A percentile compares a stretch with the other conserved stretches of the same genome.
Conservation (phyloP, 768 basidiomycete species). For the Lentinula edodes region DNA sequence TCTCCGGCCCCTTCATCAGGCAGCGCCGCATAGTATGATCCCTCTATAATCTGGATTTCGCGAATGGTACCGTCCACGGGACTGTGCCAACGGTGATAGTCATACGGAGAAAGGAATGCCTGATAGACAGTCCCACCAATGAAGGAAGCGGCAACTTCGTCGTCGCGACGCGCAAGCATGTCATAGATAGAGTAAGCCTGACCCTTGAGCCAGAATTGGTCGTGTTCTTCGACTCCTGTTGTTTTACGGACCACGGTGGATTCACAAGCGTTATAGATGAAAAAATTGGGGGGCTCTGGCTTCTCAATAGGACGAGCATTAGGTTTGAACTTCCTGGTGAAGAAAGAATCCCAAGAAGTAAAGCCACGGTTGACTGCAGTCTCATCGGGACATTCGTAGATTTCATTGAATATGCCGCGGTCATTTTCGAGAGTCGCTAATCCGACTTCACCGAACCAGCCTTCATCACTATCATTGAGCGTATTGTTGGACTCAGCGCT, state of each 20-base stretch:
- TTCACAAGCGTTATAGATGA: conserved; percentile 42
- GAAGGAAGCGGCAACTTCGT: conserved; percentile 28
- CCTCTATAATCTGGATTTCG: conserved; percentile 29
- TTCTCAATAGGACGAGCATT: conserved; percentile 27
- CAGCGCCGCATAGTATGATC: conserved; percentile 32
- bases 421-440: conserved; percentile 1
- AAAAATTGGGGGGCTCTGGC: conserved; percentile 8
- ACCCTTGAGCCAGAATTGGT: conserved; percentile 46
- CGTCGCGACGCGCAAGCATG: conserved; percentile 29
- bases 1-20: conserved; percentile 11
- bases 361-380: conserved; percentile 28
- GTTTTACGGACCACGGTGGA: conserved; percentile 31
- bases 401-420: conserved; percentile 14
- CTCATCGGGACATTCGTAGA: conserved; percentile 17
- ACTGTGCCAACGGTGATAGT: conserved; percentile 49
- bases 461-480: not conserved
- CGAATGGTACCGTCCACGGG: conserved; percentile 34
- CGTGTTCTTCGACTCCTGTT: conserved; percentile 25
- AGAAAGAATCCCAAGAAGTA: conserved; percentile 38
- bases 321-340: conserved; percentile 29
- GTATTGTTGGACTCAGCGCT: not conserved
- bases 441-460: not conserved
- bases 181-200: conserved; percentile 42
- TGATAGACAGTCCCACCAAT: conserved; percentile 39
- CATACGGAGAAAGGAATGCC: conserved; percentile 39